Evolutionary conservation across 257 asterid species (phyloP).

Genomic region (Capsicum baccatum): DNA sequence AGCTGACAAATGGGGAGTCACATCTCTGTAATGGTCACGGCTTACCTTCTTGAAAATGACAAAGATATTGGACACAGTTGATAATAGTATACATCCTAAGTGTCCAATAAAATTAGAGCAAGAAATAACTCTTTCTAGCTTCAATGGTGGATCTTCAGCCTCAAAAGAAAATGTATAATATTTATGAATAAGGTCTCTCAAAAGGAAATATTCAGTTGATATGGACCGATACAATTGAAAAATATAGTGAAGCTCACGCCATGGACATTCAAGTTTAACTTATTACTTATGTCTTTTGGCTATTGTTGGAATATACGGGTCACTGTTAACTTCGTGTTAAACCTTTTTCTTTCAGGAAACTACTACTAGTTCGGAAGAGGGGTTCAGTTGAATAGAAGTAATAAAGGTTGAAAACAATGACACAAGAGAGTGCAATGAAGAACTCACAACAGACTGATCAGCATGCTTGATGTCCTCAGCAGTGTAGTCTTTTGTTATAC

Average conservation of each 20-base stretch:
- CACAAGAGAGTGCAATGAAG: neutral
- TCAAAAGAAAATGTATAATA: neutral
- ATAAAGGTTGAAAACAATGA: neutral
- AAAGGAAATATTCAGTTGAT: neutral
- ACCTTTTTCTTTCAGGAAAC: neutral
- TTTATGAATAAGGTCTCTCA: neutral
- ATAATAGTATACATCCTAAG: neutral
- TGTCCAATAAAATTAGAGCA: neutral
- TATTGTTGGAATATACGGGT: neutral
- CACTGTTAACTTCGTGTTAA: neutral
- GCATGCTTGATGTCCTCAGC: constrained; percentile 70
- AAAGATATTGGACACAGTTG: neutral
- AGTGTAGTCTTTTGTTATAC: constrained; percentile 60
- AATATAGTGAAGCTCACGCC: neutral
- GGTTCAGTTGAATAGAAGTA: neutral
- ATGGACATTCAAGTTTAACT: neutral
- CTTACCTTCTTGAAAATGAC: constrained; percentile 33
- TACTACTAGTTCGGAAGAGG: neutral
- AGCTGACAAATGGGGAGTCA: constrained; percentile 42
- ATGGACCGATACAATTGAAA: neutral
- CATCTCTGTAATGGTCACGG: constrained; percentile 46
- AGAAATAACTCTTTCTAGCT: neutral
- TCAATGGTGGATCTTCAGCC: neutral
- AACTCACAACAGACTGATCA: constrained; percentile 67
- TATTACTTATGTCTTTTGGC: neutral